Evolutionary conservation across 1,284 basidiomycete genomes (phyloP).

Genomic region (Lignosus rhinocerotis): DNA sequence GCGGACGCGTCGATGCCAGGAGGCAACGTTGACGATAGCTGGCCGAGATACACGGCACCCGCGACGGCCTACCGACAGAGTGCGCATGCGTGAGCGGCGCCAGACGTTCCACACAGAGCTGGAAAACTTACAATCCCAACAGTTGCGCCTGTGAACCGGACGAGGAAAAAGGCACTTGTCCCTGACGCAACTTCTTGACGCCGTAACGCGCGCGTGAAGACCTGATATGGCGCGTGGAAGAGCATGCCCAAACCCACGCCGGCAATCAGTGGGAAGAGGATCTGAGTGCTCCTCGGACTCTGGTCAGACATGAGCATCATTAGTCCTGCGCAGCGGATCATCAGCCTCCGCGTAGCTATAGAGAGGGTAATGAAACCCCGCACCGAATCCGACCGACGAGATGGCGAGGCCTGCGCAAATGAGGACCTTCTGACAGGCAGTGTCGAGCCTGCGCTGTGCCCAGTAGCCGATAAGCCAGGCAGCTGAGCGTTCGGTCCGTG

Average conservation of each 20-base stretch:
- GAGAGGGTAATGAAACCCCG: conserved; percentile 28
- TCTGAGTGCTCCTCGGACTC: conserved; percentile 46
- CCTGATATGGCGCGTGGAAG: conserved; percentile 80
- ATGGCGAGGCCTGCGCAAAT: conserved; percentile 64
- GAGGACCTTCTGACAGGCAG: conserved; percentile 61
- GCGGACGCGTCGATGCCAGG: conserved; percentile 49
- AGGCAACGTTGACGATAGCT: conserved; percentile 50
- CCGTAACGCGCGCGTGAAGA: conserved; percentile 65
- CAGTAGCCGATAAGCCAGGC: conserved; percentile 73
- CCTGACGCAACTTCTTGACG: conserved; percentile 70
- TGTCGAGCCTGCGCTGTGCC: conserved; percentile 57
- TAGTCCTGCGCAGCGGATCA: conserved; percentile 47
- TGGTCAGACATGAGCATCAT: conserved; percentile 59
- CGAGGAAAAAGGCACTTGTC: conserved; percentile 81
- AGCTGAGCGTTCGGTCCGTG: conserved; percentile 31
- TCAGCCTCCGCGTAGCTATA: conserved; percentile 11
- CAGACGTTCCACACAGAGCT: conserved; percentile 10
- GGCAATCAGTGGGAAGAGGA: conserved; percentile 61
- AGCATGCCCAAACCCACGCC: conserved; percentile 80
- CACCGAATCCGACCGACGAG: conserved; percentile 72
- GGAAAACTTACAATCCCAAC: conserved; percentile 62
- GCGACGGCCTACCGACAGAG: conserved; percentile 60
- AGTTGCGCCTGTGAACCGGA: conserved; percentile 80
- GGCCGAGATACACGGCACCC: conserved; percentile 69
- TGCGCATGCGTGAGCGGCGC: conserved; percentile 3